phyloP scores from a whole-genome alignment of 2,329 filamentous ascomycete species.

The Cyphellophora attinorum region DNA sequence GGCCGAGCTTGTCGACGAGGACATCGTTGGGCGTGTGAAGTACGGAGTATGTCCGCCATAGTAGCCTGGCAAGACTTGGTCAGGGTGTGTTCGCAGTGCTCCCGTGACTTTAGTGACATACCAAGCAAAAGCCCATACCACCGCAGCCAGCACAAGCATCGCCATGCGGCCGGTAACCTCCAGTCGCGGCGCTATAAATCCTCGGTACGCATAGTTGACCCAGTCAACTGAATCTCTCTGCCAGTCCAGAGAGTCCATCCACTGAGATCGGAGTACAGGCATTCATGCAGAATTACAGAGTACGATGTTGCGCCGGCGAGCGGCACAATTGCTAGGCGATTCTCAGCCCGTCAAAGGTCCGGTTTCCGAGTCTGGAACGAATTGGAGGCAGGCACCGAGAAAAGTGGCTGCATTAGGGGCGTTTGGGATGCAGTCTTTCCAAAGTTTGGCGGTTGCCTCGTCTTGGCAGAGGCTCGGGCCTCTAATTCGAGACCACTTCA shows the following conservation, averaged over 20 bases:
- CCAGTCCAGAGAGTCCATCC: slow-evolving; percentile 27
- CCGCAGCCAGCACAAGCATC: slow-evolving; percentile 36
- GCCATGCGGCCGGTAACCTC: slow-evolving; percentile 40
- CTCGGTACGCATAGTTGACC: slow-evolving; percentile 33
- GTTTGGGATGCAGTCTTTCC: no score
- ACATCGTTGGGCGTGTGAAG: slow-evolving; percentile 84
- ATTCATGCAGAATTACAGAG: no score
- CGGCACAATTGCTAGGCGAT: no score
- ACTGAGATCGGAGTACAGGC: no score
- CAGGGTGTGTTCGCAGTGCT: neutral
- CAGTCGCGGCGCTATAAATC: slow-evolving; percentile 34
- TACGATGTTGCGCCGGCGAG: no score
- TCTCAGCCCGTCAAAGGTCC: no score
- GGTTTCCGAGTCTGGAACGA: no score
- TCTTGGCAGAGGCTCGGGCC: no score
- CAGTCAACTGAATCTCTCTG: slow-evolving; percentile 36
- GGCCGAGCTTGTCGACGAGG: slow-evolving; percentile 79
- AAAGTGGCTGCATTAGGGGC: no score
- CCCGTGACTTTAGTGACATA: slow-evolving; percentile 17
- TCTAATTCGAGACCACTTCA: no score
- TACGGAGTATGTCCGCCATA: slow-evolving; percentile 78
- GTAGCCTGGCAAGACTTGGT: slow-evolving; percentile 54
- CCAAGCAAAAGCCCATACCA: slow-evolving; percentile 41
- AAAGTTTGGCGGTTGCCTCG: no score
- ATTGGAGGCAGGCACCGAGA: no score